Percentiles rank a stretch among this genome's conserved stretches.
Evolutionary conservation across 208 protist species (phyloP).

Genomic region (Trypanosoma theileri): DNA sequence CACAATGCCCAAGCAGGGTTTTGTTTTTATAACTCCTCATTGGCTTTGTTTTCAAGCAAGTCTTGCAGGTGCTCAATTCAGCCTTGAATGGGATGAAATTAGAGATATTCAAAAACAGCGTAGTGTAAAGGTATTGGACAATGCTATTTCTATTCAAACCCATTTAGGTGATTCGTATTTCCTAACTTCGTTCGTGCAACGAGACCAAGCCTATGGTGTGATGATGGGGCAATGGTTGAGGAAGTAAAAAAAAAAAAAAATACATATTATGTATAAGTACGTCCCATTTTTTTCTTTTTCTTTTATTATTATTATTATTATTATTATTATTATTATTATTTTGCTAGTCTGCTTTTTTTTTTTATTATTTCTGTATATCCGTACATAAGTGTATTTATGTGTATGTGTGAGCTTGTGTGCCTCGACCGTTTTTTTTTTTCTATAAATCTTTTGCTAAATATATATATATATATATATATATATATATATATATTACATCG

Average conservation of each 20-base stretch:
- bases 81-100: conserved; percentile 80
- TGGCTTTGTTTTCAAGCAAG: conserved; percentile 70
- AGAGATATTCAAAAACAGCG: conserved; percentile 75
- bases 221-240: conserved; percentile 84
- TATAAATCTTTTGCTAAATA: too few relatives aligned
- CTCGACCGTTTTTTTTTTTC: too few relatives aligned
- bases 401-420: too few relatives aligned
- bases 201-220: conserved; percentile 63
- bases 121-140: conserved; percentile 65
- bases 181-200: conserved; percentile 63
- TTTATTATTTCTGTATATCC: neutral
- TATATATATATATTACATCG: too few relatives aligned
- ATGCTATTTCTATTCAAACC: conserved; percentile 63
- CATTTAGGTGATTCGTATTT: conserved; percentile 67
- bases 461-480: too few relatives aligned
- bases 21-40: conserved; percentile 63
- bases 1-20: conserved; percentile 45
- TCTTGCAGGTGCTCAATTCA: conserved; percentile 43
- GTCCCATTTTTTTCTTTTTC: conserved; percentile 6
- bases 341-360: neutral
- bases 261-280: neutral
- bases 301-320: neutral
- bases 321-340: conserved; percentile 3
- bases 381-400: too few relatives aligned
- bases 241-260: conserved; percentile 38